Evolutionary conservation across 202 grass and related monocot species (phyloP).

Genomic region (Cymbopogon flexuosus): DNA sequence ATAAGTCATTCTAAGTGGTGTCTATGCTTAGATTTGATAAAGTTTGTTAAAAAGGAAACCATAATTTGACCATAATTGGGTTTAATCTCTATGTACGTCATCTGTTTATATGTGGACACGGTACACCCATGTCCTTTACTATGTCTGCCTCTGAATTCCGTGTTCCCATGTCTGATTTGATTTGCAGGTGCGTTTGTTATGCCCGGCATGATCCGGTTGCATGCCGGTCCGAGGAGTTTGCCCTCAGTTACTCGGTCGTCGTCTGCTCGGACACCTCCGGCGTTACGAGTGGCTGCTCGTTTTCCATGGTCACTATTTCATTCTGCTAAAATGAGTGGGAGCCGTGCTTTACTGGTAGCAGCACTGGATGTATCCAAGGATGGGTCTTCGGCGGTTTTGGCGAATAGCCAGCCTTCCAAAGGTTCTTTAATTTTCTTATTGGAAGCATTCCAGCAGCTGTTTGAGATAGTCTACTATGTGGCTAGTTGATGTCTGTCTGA

Average conservation of each 20-base stretch:
- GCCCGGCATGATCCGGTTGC: slow-evolving; percentile 7
- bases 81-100: no score
- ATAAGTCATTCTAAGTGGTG: no score
- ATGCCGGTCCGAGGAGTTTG: not conserved
- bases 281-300: slow-evolving; percentile 14
- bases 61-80: no score
- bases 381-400: not conserved
- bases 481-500: not conserved
- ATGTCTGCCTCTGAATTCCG: no score
- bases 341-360: not conserved
- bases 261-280: not conserved
- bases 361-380: slow-evolving; percentile 33
- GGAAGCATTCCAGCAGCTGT: not conserved
- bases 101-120: no score
- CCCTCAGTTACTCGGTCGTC: not conserved
- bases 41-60: no score
- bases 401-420: slow-evolving; percentile 43
- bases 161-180: not conserved
- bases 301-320: not conserved
- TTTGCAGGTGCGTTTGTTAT: slow-evolving; percentile 31
- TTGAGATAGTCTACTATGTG: not conserved
- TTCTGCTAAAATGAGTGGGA: slow-evolving; percentile 3
- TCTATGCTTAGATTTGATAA: no score
- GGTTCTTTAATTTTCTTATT: slow-evolving; percentile 29
- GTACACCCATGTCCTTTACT: no score